phyloP scores from a whole-genome alignment of 768 basidiomycete species.

The Boletus fagicola region DNA sequence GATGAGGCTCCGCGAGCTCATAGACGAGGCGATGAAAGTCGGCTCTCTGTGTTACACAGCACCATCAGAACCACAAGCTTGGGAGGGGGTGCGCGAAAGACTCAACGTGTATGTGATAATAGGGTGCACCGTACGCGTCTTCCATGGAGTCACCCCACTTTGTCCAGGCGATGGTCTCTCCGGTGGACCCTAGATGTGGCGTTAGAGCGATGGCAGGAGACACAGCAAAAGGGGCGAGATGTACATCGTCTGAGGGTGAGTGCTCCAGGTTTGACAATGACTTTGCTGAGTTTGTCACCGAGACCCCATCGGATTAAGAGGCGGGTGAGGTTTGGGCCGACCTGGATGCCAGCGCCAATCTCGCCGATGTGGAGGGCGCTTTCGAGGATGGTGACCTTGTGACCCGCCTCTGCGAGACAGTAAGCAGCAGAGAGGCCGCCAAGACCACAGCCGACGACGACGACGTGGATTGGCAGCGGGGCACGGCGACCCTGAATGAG shows the following conservation, averaged over 20 bases:
- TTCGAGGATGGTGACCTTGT: constrained; percentile 50
- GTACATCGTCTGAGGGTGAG: constrained; percentile 44
- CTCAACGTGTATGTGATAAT: constrained; percentile 36
- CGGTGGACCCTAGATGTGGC: constrained; percentile 27
- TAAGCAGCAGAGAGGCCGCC: constrained; percentile 49
- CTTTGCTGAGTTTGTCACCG: constrained; percentile 36
- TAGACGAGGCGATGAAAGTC: constrained; percentile 44
- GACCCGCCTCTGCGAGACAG: constrained; percentile 45
- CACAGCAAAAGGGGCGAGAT: not conserved
- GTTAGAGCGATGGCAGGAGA: not conserved
- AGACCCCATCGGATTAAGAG: constrained; percentile 53
- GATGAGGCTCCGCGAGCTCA: constrained; percentile 36
- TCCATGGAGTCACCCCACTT: constrained; percentile 36
- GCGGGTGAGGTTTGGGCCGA: constrained; percentile 42
- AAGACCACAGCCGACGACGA: constrained; percentile 51
- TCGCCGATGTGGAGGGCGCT: constrained; percentile 39
- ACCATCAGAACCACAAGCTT: not conserved
- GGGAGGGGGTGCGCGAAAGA: not conserved
- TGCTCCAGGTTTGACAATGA: constrained; percentile 39
- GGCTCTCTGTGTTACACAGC: constrained; percentile 33
- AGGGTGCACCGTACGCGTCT: constrained; percentile 33
- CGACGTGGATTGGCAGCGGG: constrained; percentile 32
- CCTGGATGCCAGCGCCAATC: constrained; percentile 54
- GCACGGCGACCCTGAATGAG: constrained; percentile 29
- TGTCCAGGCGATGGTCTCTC: constrained; percentile 38